These are phyloP conservation scores for Beauveria scarabaeidicola DNA, from an alignment of 2,329 filamentous ascomycete genomes.

Conservation along the genomic window DNA sequence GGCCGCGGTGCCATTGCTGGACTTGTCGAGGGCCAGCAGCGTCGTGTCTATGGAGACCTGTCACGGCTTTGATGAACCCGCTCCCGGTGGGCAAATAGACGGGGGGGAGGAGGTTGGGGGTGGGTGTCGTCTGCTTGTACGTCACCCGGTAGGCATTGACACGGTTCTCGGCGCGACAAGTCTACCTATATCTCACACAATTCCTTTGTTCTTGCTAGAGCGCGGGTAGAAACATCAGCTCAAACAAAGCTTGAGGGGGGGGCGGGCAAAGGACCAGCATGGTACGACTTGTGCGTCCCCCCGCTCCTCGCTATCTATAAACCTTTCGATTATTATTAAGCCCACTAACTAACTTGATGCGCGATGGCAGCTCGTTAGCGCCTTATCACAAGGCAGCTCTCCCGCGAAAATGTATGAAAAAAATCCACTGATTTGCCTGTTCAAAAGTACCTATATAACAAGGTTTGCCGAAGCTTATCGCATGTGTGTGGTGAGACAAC, in stretches of 20 bases:
- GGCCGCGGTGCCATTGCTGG: neutral
- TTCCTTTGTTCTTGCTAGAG: too few relatives aligned
- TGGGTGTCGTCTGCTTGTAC: neutral
- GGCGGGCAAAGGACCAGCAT: neutral
- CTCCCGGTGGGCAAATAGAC: neutral
- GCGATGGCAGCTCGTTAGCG: neutral
- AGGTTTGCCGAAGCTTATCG: neutral
- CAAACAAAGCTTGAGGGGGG: neutral
- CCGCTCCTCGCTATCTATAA: neutral
- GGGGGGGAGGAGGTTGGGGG: neutral
- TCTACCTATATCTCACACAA: neutral
- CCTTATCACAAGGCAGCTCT: neutral
- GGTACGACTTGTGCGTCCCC: neutral
- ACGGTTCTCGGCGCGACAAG: neutral
- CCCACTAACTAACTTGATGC: conserved; percentile 2
- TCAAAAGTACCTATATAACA: neutral
- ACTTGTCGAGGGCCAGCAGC: neutral
- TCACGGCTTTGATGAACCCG: neutral
- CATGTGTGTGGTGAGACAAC: neutral
- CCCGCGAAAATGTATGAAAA: neutral
- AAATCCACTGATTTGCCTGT: neutral
- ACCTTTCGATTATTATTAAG: neutral
- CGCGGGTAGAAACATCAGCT: neutral
- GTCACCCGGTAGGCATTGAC: neutral
- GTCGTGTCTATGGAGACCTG: neutral